These are phyloP conservation scores for Nannochloropsis salina DNA, from an alignment of 108 stramenopile genomes.

Conservation along the genomic window DNA sequence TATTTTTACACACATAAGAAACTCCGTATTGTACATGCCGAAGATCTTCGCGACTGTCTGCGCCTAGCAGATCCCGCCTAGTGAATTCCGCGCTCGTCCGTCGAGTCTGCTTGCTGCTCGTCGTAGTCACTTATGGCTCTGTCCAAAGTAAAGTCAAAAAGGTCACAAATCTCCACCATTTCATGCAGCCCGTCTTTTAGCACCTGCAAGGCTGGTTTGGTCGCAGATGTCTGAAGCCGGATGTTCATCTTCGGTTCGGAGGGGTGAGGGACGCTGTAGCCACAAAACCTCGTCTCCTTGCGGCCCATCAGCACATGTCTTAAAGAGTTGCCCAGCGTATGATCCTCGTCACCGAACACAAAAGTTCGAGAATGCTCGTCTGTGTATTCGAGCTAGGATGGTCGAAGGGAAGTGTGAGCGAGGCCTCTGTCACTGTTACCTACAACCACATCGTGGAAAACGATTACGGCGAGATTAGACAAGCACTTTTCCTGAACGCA, in stretches of 20 bases:
- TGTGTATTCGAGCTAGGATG: not conserved
- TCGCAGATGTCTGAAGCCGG: slow-evolving; percentile 68
- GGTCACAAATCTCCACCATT: slow-evolving; percentile 40
- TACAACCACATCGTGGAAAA: not conserved
- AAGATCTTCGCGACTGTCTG: too few species aligned
- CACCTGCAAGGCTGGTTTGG: slow-evolving; percentile 40
- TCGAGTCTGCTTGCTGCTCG: not conserved
- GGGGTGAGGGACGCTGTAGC: slow-evolving; percentile 92
- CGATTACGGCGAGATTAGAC: not conserved
- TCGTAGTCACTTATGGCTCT: not conserved
- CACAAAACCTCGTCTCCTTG: slow-evolving; percentile 74
- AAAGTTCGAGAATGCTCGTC: slow-evolving; percentile 67
- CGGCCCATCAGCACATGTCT: slow-evolving; percentile 73
- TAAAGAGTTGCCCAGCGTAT: slow-evolving; percentile 86
- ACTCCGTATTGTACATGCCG: too few species aligned
- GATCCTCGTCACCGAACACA: slow-evolving; percentile 82
- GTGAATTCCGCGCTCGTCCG: too few species aligned
- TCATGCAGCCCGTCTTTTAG: slow-evolving; percentile 46
- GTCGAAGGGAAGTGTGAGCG: not conserved
- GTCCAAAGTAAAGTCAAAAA: slow-evolving; percentile 31
- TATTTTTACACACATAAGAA: too few species aligned
- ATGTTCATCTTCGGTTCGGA: slow-evolving; percentile 87
- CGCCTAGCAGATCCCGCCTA: too few species aligned
- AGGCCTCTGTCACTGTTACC: not conserved
- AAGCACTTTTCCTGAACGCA: slow-evolving; percentile 1